These are phyloP conservation scores for Nyctanthes arbortristis DNA, from an alignment of 257 asterid species.

Conservation along the genomic window DNA sequence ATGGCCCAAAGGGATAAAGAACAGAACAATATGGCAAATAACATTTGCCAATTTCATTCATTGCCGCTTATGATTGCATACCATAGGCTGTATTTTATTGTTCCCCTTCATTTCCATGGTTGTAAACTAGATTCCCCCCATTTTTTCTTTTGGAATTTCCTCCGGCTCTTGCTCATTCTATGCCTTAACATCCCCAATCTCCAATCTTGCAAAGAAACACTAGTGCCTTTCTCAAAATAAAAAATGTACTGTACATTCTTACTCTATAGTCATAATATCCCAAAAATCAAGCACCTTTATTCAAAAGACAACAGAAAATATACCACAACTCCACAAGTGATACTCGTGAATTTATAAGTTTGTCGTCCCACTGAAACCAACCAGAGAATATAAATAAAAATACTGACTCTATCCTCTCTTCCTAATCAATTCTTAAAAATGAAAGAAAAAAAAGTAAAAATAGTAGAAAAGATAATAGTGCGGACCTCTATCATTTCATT, in stretches of 20 bases:
- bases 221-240: not conserved
- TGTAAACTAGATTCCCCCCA: not conserved
- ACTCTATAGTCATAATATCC: slow-evolving; percentile 9
- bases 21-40: not conserved
- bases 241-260: not conserved
- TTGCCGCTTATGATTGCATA: not conserved
- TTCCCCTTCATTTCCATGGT: not conserved
- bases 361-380: slow-evolving; percentile 15
- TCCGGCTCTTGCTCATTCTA: not conserved
- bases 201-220: slow-evolving; percentile 5
- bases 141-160: no score
- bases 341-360: slow-evolving; percentile 6
- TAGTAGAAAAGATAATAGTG: not conserved
- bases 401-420: not conserved
- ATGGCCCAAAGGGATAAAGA: slow-evolving; percentile 4
- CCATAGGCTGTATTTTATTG: no score
- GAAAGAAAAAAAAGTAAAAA: not conserved
- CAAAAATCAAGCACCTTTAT: slow-evolving; percentile 5
- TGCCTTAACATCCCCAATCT: not conserved
- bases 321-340: not conserved
- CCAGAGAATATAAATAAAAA: not conserved
- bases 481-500: slow-evolving; percentile 98
- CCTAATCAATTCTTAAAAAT: slow-evolving; percentile 2
- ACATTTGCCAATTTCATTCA: not conserved
- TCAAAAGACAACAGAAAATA: slow-evolving; percentile 1